Evolutionary conservation across 768 basidiomycete species (phyloP).

Genomic region (Psilocybe tampanensis): DNA sequence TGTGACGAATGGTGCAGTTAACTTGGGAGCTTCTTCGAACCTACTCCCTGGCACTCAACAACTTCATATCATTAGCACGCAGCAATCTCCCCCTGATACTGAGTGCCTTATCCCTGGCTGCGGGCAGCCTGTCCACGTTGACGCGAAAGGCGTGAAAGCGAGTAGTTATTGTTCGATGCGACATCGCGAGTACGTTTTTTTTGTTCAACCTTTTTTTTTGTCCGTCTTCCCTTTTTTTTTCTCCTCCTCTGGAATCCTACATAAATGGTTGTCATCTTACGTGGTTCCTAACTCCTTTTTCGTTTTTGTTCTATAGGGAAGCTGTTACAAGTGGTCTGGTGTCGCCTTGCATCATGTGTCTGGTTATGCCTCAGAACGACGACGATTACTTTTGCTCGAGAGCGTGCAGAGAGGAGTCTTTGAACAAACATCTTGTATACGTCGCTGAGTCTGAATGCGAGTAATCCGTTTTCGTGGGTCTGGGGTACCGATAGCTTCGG

Average conservation of each 20-base stretch:
- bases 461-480: background rate
- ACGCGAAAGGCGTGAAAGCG: slow-evolving; percentile 49
- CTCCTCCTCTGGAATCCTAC: too few species aligned
- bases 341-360: slow-evolving; percentile 65
- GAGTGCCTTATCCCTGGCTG: slow-evolving; percentile 60
- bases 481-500: background rate
- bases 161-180: slow-evolving; percentile 62
- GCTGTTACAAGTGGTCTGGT: slow-evolving; percentile 55
- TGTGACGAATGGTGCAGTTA: slow-evolving; percentile 30
- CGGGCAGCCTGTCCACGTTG: slow-evolving; percentile 56
- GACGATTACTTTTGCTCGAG: slow-evolving; percentile 65
- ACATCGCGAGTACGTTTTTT: slow-evolving; percentile 59
- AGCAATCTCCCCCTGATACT: slow-evolving; percentile 37
- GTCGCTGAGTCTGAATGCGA: slow-evolving; percentile 17
- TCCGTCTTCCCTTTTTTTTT: background rate
- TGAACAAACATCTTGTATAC: slow-evolving; percentile 44
- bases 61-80: slow-evolving; percentile 32
- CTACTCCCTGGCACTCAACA: slow-evolving; percentile 33
- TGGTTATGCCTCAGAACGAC: slow-evolving; percentile 58
- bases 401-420: slow-evolving; percentile 59
- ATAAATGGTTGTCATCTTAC: too few species aligned
- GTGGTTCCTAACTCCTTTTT: background rate
- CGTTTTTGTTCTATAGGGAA: slow-evolving; percentile 42
- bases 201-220: background rate
- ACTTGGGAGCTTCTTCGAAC: slow-evolving; percentile 24